Evolutionary conservation across 495 filamentous ascomycete species (phyloP), one percentile per base, ranked within the genome.

Genomic region (Pseudomonodictys pantanalensis): DNA sequence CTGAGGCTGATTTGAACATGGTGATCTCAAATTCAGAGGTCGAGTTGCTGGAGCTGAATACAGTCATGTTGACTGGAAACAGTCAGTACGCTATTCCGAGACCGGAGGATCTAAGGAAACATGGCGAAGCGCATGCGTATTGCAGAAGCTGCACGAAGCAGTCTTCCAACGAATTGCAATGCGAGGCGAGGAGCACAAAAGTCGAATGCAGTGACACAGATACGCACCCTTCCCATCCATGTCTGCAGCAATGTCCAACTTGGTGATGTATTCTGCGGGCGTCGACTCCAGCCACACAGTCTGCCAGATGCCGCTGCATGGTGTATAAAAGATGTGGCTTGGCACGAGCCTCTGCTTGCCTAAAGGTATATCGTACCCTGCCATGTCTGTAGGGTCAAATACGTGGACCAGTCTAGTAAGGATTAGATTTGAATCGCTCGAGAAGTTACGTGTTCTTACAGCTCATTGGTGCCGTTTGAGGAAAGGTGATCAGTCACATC

Each of bases 301-400:
- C 64, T 87, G 84, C 85, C 85, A 88, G 45, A 88, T 88, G 2
- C 85, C 85, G 32, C 78, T 80, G 69, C 85, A 87, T 10, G 85
- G 83, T 0, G 79, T 83, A 68, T 88, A 88, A 66, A 86, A 88
- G 47, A 88, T 87, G 60, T 87, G 84, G 5, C 77, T 80, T 1
- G 77, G 81, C 1, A 68, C 61, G 2, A 78, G 70, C 8, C 78
- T 81, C 66, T 87, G 85, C 70, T 88, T 88, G 46, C 85, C 85
- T 52, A 85, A 75, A 0, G 84, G 83, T 35, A 83, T 85, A 22
- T 58, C 54, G n/a, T 78, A 75, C 60, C 74, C 74, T 32, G 75
- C 72, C 12, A 61, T 66, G 58, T 87, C 83, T 0, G 85, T 88
- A 0, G 85, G 85, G 52, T 88, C 85, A 44, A 82, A 79, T 1